Evolutionary conservation across 1,284 basidiomycete species (phyloP), one percentile per base, ranked within the genome.

Genomic region (Apiotrichum porosum): DNA sequence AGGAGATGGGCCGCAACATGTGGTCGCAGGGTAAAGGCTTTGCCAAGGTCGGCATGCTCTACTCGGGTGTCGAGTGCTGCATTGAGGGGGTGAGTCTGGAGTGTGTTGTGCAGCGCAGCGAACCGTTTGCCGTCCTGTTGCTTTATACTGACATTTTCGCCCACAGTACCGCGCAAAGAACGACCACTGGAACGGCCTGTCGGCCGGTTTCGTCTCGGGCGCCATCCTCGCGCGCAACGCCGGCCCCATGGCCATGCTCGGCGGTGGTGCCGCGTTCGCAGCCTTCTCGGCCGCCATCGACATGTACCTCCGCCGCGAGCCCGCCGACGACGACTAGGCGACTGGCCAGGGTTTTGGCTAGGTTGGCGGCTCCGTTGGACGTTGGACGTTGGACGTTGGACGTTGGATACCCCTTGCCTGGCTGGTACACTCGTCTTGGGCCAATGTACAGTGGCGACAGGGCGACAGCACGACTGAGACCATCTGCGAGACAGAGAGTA

Each of bases 1-100:
- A 84, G 66, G 93, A 97, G 59, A 97, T 97, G 84, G 94, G 93
- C 0, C 83, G 81, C 57, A 85, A 84, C 37, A 95, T 97, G 91
- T 93, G 83, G 81, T 78, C 80, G 26, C 86, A 80, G 44, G 94
- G 94, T 13, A 91, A 86, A 68, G 88, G 91, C 0, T 97, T 97
- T 65, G 93, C 85, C 1, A 95, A 94, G 75, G 89, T 98, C 39
- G 94, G 93, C 15, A 88, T 88, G 6, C 66, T 98, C 40, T 98
- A 91, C 70, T 85, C 89, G 15, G 92, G 93, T 24, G 83, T 90
- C 14, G 95, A 98, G 75, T 98, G 94, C 66, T 84, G 90, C 54
- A 87, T 97, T 51, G 94, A 98, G 76, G 88, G 86, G 53, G 93
- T 91, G 72, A 74, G 92, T 83, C n/a, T 24, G 15, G 21, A 22